phyloP scores from a whole-genome alignment of 495 filamentous ascomycete species.

The Penicillium cinerascens region DNA sequence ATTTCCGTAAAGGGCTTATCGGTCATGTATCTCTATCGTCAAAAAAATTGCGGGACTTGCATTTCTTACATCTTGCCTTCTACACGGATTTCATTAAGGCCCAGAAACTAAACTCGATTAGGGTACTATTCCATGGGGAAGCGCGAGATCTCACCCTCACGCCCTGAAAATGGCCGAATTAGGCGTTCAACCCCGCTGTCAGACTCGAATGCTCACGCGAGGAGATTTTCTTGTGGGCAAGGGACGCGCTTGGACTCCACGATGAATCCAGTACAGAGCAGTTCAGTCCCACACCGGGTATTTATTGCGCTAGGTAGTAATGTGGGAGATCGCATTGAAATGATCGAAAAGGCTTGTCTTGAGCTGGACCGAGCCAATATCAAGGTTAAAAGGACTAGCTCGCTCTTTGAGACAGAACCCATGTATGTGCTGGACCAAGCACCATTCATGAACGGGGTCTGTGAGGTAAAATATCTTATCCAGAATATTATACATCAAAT shows the following conservation, averaged over 20 bases:
- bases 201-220: conserved; percentile 9
- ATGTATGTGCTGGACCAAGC: conserved; percentile 94
- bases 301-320: conserved; percentile 94
- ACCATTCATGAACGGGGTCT: conserved; percentile 87
- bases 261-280: conserved; percentile 21
- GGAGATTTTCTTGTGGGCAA: conserved; percentile 26
- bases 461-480: conserved; percentile 61
- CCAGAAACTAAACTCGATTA: neutral
- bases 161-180: conserved; percentile 11
- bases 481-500: neutral
- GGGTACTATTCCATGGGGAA: conserved; percentile 8
- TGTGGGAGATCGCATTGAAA: conserved; percentile 76
- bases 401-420: conserved; percentile 87
- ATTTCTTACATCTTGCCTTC: neutral
- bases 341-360: conserved; percentile 77
- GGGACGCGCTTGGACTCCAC: conserved; percentile 15
- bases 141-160: conserved; percentile 2
- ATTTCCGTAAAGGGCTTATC: conserved; percentile 11
- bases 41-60: conserved; percentile 12
- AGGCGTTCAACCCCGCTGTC: conserved; percentile 12
- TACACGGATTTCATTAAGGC: neutral
- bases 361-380: conserved; percentile 71
- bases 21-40: conserved; percentile 16
- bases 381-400: conserved; percentile 73
- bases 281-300: conserved; percentile 46